Base-by-base conservation (phyloP, 225 moss, liverwort and hornwort genomes). In the Polytrichum commune region DNA sequence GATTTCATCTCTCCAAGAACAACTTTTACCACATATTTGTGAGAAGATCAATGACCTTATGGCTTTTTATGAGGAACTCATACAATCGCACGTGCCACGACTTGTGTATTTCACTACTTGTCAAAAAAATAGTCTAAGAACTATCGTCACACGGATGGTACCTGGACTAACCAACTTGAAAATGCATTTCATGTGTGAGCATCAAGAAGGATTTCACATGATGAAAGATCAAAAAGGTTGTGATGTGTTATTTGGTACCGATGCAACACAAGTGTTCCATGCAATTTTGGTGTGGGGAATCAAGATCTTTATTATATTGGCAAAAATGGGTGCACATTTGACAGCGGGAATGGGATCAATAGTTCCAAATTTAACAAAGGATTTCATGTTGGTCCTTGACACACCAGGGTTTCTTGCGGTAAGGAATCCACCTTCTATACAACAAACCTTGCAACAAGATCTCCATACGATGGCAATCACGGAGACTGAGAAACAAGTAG, bases 101-200 rank as follows among this genome's bases (percentile, higher is more conserved):
- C 10, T 69, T 19, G 29, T 29, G 28, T 69, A 57, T 13, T 56
- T 57, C 55, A 69, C 56, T 1, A n/a, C 7, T 6, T 18, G 5
- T 29, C 19, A 57, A 1, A 18, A 4, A 2, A 22, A 13, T 27
- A 19, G 6, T 55, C 7, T 18, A 3, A 57, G 18, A 69, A 3
- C 27, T 7, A n/a, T 19, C 19, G 19, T 6, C 9, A 25, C 25
- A 27, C 1, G 16, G 2, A 27, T 56, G 9, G 8, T 55, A 18
- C 29, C 24, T 4, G 55, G 26, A 20, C 2, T 38, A 18, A 69
- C 18, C 27, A 26, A 27, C 18, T 20, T 55, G 54, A 10, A 69
- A 5, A 25, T 69, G 28, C 69, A 69, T 57, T 24, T 69, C 55
- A 69, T 69, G 69, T 69, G 54, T 57, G 69, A 69, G 25, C 53